phyloP scores from a whole-genome alignment of 2,329 filamentous ascomycete species.

The Aspergillus novoparasiticus region DNA sequence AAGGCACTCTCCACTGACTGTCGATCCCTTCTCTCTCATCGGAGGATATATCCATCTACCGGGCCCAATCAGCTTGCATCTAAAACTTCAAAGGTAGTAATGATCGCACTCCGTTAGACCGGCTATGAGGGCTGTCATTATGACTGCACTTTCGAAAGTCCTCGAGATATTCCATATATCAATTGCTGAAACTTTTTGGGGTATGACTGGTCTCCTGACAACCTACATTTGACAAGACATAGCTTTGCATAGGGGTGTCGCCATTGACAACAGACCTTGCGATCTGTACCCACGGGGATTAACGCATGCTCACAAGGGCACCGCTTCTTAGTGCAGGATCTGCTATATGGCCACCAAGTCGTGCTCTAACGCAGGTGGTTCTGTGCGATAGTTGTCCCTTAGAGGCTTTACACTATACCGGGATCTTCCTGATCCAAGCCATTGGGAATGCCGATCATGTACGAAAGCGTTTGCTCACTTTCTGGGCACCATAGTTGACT shows the following conservation, averaged over 20 bases:
- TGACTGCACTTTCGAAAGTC: neutral
- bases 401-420: neutral
- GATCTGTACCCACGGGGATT: neutral
- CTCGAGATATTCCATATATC: neutral
- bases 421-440: neutral
- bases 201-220: neutral
- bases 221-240: neutral
- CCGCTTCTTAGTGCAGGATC: neutral
- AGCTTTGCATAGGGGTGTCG: neutral
- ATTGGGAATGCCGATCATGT: neutral
- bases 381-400: neutral
- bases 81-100: no score
- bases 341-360: neutral
- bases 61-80: neutral
- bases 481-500: neutral
- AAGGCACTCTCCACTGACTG: no score
- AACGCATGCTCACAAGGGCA: neutral
- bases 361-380: neutral
- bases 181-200: neutral
- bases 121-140: neutral
- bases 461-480: neutral
- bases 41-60: neutral
- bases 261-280: neutral
- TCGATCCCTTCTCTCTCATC: no score
- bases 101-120: neutral